A percentile compares a stretch with the other conserved stretches of the same genome.
Evolutionary conservation across 768 basidiomycete genomes (phyloP).

Genomic region (Xerocomellus dryophilus): DNA sequence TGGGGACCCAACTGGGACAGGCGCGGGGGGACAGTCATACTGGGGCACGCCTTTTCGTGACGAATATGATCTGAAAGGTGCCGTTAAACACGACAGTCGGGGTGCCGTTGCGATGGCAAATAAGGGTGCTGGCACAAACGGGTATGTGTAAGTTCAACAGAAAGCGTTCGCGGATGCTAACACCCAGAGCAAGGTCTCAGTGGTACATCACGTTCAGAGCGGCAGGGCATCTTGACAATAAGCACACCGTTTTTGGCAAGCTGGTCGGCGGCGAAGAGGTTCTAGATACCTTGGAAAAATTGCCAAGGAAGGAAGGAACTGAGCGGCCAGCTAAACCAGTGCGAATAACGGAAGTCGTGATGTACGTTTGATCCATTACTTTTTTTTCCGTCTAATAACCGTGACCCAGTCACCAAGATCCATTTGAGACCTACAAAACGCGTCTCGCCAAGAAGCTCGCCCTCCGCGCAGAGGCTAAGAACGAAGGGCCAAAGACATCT

Average conservation of each 20-base stretch:
- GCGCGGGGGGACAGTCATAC: conserved; percentile 85
- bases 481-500: conserved; percentile 27
- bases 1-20: conserved; percentile 96
- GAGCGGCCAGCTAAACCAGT: conserved; percentile 86
- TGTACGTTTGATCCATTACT: conserved; percentile 50
- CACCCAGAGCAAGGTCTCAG: conserved; percentile 61
- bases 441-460: conserved; percentile 79
- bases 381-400: conserved; percentile 2
- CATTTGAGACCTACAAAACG: conserved; percentile 89
- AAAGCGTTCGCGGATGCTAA: background rate
- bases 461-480: conserved; percentile 30
- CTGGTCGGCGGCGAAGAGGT: conserved; percentile 95
- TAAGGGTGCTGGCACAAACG: conserved; percentile 87
- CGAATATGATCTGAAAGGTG: conserved; percentile 84
- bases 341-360: conserved; percentile 79
- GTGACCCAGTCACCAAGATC: conserved; percentile 76
- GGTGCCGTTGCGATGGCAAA: conserved; percentile 96
- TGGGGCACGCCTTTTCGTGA: conserved; percentile 98
- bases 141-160: conserved; percentile 38
- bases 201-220: conserved; percentile 90
- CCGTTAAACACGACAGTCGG: conserved; percentile 81
- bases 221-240: conserved; percentile 83
- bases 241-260: conserved; percentile 96
- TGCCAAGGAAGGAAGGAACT: conserved; percentile 78
- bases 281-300: conserved; percentile 75